Percentiles rank a stretch among this genome's conserved stretches.
phyloP scores from a whole-genome alignment of 345 rosid genomes.

The Jatropha curcas region DNA sequence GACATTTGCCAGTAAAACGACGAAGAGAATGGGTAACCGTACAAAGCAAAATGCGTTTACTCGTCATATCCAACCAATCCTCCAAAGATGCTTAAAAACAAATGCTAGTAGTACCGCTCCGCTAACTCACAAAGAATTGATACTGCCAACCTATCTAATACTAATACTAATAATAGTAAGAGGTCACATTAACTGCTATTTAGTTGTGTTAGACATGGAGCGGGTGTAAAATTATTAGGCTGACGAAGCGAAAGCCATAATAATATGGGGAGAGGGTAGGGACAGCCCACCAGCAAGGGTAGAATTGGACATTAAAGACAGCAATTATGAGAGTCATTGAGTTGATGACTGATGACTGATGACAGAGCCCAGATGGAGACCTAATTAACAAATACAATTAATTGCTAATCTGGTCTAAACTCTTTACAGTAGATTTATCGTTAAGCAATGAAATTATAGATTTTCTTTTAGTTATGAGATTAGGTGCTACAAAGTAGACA shows the following conservation, averaged over 20 bases:
- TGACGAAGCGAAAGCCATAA: no score
- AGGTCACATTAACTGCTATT: no score
- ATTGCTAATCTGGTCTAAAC: no score
- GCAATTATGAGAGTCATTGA: slow-evolving; percentile 34
- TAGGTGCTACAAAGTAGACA: slow-evolving; percentile 43
- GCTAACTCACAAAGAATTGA: neutral
- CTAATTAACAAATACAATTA: no score
- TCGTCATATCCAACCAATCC: slow-evolving; percentile 15
- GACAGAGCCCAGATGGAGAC: neutral
- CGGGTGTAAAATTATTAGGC: slow-evolving; percentile 15
- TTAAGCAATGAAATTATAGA: neutral
- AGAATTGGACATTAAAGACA: slow-evolving; percentile 42
- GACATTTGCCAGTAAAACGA: slow-evolving; percentile 16
- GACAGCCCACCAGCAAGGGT: slow-evolving; percentile 36
- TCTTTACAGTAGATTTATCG: no score
- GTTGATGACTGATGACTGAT: slow-evolving; percentile 9
- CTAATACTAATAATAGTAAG: neutral
- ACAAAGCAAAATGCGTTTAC: slow-evolving; percentile 14
- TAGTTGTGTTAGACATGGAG: no score
- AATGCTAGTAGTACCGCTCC: no score
- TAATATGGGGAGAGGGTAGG: no score
- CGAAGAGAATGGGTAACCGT: neutral
- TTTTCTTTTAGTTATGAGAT: slow-evolving; percentile 16
- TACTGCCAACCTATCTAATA: neutral
- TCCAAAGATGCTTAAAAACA: neutral